Base-by-base conservation (phyloP, 2,329 filamentous ascomycete genomes). In the Fusarium irregulare region DNA sequence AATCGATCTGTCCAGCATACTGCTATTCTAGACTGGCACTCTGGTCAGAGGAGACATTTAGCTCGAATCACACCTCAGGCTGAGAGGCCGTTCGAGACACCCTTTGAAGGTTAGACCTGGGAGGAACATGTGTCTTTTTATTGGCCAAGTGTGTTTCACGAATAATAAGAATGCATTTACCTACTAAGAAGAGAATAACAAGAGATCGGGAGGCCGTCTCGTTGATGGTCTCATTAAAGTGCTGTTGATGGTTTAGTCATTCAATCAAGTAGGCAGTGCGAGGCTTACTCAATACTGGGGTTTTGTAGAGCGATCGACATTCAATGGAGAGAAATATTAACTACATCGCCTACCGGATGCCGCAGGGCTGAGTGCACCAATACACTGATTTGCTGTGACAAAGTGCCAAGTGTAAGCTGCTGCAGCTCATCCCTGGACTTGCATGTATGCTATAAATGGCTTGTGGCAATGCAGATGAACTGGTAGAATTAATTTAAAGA, bases 1-100 rank as follows among this genome's bases (percentile, higher is more conserved):
- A 96, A 95, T 82, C 85, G 93, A 32, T 88, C 94, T 1, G 94
- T 92, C 12, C 87, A 89, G 72, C 93, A 97, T 79, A 91, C 91
- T 9, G 93, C 93, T 3, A 82, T 95, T 41, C 83, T 95, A 6
- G 93, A 97, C 78, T 97, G 93, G 93, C 88, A 91, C 72, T 88
- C 88, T 77, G 93, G 93, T 5, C 89, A 93, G 79, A 84, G 93
- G 62, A 86, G 93, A 53, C 93, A 97, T 81, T 80, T 97, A 66
- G 93, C 93, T 7, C 87, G 93, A 45, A 91, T 97, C 75, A 95
- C 93, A 7, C 93, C 93, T 0, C 92, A 95, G 81, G 93, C 92
- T 2, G 93, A 97, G 83, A 80, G 83, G 64, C 93, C 93, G 0
- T 92, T 83, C 71, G 91, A 96, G 84, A 96, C 89, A 2, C 87